A percentile compares a stretch with the other conserved stretches of the same genome.
These are phyloP conservation scores for Pythium rishiriense DNA, from an alignment of 352 stramenopile genomes.

Conservation along the genomic window DNA sequence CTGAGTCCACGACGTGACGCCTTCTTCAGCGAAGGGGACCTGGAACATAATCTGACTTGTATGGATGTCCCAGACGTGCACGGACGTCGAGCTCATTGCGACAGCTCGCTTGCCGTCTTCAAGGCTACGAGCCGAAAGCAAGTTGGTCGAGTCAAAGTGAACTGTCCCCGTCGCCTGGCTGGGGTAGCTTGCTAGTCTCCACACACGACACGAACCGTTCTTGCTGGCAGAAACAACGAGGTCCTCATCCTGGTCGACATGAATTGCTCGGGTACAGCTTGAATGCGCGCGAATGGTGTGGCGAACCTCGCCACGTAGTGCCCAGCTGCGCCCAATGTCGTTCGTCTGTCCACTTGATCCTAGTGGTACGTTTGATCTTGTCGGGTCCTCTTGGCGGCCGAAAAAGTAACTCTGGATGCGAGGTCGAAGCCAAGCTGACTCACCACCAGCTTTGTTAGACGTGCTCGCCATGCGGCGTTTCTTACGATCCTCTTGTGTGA, in stretches of 20 bases:
- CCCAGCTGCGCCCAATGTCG: slow-evolving; percentile 29
- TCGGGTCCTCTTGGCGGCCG: slow-evolving; percentile 13
- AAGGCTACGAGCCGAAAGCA: slow-evolving; percentile 29
- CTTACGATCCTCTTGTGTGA: slow-evolving; percentile 51
- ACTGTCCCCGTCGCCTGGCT: slow-evolving; percentile 27
- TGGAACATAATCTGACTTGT: slow-evolving; percentile 61
- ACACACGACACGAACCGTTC: slow-evolving; percentile 69
- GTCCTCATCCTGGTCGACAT: slow-evolving; percentile 60
- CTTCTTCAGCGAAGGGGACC: slow-evolving; percentile 56
- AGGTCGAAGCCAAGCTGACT: slow-evolving; percentile 37
- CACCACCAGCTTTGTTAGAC: slow-evolving; percentile 12
- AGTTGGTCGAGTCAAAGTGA: slow-evolving; percentile 27
- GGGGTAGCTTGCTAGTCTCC: slow-evolving; percentile 60
- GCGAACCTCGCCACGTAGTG: slow-evolving; percentile 45
- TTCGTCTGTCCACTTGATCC: not conserved
- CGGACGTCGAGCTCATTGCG: slow-evolving; percentile 40
- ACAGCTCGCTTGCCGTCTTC: slow-evolving; percentile 38
- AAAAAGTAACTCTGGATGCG: slow-evolving; percentile 18
- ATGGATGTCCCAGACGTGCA: slow-evolving; percentile 70
- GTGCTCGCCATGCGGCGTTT: slow-evolving; percentile 28
- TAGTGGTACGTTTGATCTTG: not conserved
- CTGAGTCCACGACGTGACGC: slow-evolving; percentile 41
- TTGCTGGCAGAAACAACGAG: slow-evolving; percentile 70
- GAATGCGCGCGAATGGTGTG: slow-evolving; percentile 67
- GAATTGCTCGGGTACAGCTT: slow-evolving; percentile 51